Percentiles rank a stretch among this genome's conserved stretches.
These are phyloP conservation scores for Cavenderia fasciculata DNA, from an alignment of 78 protist genomes.

Conservation along the genomic window DNA sequence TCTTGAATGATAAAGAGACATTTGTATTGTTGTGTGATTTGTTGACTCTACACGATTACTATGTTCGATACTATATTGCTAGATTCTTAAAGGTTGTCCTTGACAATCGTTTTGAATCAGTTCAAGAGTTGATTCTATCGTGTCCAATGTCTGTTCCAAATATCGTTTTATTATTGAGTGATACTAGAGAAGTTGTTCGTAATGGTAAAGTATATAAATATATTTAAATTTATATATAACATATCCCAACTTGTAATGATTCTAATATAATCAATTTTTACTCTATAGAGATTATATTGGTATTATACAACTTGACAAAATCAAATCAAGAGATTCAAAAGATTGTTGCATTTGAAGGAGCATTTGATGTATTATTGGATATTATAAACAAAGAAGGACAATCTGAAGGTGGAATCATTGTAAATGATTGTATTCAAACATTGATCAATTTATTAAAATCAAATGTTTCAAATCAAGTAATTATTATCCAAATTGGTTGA, in stretches of 20 bases:
- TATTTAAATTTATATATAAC: neutral
- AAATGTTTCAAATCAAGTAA: conserved; percentile 74
- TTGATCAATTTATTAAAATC: conserved; percentile 58
- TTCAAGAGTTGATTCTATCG: conserved; percentile 58
- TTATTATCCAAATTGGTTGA: too few relatives aligned
- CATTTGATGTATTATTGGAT: conserved; percentile 46
- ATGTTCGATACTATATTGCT: conserved; percentile 36
- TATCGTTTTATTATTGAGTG: conserved; percentile 47
- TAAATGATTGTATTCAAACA: conserved; percentile 57
- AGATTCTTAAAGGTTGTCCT: conserved; percentile 36
- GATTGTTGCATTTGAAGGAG: conserved; percentile 80
- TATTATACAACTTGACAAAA: conserved; percentile 37
- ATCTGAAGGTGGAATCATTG: conserved; percentile 79
- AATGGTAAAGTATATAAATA: conserved; percentile 18
- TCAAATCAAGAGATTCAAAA: conserved; percentile 81
- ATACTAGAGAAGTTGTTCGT: conserved; percentile 66
- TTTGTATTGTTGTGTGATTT: conserved; percentile 17
- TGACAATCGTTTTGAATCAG: conserved; percentile 47
- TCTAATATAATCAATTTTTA: neutral
- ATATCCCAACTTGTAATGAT: too few relatives aligned
- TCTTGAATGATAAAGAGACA: conserved; percentile 31
- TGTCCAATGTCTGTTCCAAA: conserved; percentile 72
- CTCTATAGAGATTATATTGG: conserved; percentile 20
- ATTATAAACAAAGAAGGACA: conserved; percentile 68
- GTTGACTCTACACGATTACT: conserved; percentile 27